Conservation (phyloP, 73 alveolate genomes). For the Paramecium bursaria region DNA sequence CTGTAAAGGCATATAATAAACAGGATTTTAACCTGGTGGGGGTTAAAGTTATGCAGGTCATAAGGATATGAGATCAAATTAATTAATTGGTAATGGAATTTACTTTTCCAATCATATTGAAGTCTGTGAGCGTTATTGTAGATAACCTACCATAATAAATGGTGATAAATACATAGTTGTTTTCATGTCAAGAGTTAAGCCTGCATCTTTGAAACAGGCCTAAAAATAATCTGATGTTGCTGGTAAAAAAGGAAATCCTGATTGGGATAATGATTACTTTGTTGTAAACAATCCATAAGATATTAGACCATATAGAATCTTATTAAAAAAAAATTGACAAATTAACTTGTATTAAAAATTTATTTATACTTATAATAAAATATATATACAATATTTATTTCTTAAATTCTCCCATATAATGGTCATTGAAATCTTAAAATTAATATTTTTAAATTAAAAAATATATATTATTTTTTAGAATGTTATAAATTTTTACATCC, state of each 20-base stretch:
- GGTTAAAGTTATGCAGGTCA: not conserved
- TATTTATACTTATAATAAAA: no score
- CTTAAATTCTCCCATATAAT: no score
- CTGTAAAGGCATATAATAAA: not conserved
- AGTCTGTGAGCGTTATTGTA: not conserved
- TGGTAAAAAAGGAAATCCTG: not conserved
- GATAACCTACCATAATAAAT: not conserved
- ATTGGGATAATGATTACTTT: not conserved
- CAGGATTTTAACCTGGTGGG: not conserved
- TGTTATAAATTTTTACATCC: no score
- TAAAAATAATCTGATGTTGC: no score
- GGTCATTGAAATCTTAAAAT: no score
- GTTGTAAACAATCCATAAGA: not conserved
- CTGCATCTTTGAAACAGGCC: no score
- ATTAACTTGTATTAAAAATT: no score
- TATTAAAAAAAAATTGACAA: conserved; percentile 9
- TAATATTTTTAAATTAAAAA: no score
- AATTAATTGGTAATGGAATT: not conserved
- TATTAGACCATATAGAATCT: conserved; percentile 18
- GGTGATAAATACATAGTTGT: not conserved
- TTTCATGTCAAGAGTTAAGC: conserved; percentile 10
- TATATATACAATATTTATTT: no score
- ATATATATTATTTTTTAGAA: no score
- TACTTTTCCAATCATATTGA: conserved; percentile 2
- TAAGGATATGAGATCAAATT: not conserved